These are phyloP conservation scores for Brassica cretica DNA, from an alignment of 345 rosid species.

Conservation along the genomic window DNA sequence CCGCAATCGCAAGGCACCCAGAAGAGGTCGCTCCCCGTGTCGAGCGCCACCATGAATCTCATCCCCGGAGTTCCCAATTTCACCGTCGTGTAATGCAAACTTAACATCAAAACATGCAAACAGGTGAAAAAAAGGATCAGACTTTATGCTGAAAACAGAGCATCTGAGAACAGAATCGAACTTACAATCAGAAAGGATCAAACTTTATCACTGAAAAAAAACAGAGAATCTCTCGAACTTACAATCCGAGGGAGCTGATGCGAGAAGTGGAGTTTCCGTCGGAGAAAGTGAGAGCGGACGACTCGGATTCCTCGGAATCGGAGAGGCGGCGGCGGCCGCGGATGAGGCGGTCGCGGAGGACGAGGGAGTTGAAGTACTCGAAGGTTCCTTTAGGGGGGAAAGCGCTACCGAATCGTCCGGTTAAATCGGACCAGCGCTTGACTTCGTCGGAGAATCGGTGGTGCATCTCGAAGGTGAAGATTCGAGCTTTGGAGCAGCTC, in stretches of 20 bases:
- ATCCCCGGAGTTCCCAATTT: conserved; percentile 79
- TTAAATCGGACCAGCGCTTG: conserved; percentile 54
- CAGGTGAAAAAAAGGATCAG: conserved; percentile 10
- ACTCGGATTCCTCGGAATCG: conserved; percentile 40
- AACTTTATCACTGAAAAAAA: background rate
- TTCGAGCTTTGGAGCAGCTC: conserved; percentile 49
- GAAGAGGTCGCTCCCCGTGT: conserved; percentile 83
- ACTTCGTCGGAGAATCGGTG: conserved; percentile 67
- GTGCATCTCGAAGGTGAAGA: conserved; percentile 87
- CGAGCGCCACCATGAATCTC: conserved; percentile 91
- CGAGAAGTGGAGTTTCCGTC: conserved; percentile 72
- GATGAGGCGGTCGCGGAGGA: conserved; percentile 57
- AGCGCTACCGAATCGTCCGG: conserved; percentile 39
- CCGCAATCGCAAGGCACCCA: conserved; percentile 94
- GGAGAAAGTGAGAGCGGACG: conserved; percentile 56
- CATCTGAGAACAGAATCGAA: background rate
- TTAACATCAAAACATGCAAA: conserved; percentile 18
- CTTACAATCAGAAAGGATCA: no score
- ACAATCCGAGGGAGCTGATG: conserved; percentile 65
- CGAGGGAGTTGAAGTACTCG: conserved; percentile 69
- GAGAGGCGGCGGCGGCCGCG: conserved; percentile 56
- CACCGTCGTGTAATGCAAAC: conserved; percentile 88
- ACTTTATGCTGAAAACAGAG: background rate
- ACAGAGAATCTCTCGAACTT: background rate
- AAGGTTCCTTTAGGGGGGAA: conserved; percentile 68